Evolutionary conservation across 495 filamentous ascomycete genomes (phyloP), one percentile per base, ranked within the genome.

Genomic region (Tirmania nivea): DNA sequence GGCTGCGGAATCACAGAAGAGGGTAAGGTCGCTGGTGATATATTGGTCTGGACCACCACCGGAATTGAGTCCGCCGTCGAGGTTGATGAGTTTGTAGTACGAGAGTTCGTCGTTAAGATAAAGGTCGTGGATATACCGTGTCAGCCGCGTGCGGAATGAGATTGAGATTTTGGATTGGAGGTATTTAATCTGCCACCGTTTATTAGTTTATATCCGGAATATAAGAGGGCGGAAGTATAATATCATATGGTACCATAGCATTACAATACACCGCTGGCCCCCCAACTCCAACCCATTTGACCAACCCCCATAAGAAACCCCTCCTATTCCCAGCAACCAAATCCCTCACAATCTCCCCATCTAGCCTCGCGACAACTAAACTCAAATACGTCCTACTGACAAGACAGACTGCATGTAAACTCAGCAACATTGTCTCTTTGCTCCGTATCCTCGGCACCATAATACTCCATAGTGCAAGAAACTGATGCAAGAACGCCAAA

Each of bases 111-210:
- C 81, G 59, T 92, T 94, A 20, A 99, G 75, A 65, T 96, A 96
- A 20, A 99, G 69, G 66, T 99, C 92, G 63, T 99, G 92, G 51
- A 99, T 94, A 64, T 99, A 99, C 56, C 92, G 73, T 16, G 92
- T 99, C 25, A 99, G 70, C 1, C 92, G 80, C 8, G 92, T 99
- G 36, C 92, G 84, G 74, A 99, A 99, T 48, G 92, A 86, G 54
- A 99, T 99, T 12, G 88, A 92, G 49, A 96, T 84, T 71, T 99
- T 99, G 50, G 84, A 84, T 64, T 99, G 89, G 52, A 99, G 75
- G 68, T 87, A 99, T 68, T 95, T 95, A 69, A 99, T 96, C 80
- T 64, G 37, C 10, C 5, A 3, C 20, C 45, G n/a, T 5, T 1
- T 20, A 55, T 48, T 42, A 54, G 54, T 34, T 2, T 6, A 34